These are phyloP conservation scores for Diaporthe citriasiana DNA, from an alignment of 2,329 filamentous ascomycete genomes.

Conservation along the genomic window DNA sequence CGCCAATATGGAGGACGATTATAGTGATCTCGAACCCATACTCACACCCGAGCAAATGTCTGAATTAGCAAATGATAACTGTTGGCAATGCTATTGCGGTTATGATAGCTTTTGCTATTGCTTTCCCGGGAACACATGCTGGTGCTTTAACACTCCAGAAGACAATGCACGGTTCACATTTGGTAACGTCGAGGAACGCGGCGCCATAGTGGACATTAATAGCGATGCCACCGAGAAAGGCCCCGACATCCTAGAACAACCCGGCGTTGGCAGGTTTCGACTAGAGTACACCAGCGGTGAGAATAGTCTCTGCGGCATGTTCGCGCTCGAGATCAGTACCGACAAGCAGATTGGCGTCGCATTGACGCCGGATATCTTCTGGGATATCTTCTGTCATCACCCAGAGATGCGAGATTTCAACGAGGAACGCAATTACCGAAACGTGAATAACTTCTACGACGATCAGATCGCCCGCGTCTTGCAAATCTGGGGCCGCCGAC, in stretches of 20 bases:
- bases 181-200: no score
- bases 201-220: not conserved
- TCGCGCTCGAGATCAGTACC: conserved; percentile 1
- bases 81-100: not conserved
- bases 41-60: not conserved
- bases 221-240: not conserved
- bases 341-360: not conserved
- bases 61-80: not conserved
- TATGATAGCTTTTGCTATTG: not conserved
- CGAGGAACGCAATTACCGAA: accelerated
- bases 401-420: not conserved
- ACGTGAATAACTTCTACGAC: not conserved
- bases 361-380: not conserved
- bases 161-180: not conserved
- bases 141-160: no score
- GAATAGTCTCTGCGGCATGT: not conserved
- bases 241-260: not conserved
- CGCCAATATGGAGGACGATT: not conserved
- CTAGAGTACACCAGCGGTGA: not conserved
- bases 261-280: not conserved
- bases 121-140: not conserved
- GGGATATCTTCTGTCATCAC: not conserved
- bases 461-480: not conserved
- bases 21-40: no score
- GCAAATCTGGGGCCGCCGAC: not conserved